Base-by-base conservation (phyloP, 805 yeast genomes). In the Kurtzmaniella cleridarum region DNA sequence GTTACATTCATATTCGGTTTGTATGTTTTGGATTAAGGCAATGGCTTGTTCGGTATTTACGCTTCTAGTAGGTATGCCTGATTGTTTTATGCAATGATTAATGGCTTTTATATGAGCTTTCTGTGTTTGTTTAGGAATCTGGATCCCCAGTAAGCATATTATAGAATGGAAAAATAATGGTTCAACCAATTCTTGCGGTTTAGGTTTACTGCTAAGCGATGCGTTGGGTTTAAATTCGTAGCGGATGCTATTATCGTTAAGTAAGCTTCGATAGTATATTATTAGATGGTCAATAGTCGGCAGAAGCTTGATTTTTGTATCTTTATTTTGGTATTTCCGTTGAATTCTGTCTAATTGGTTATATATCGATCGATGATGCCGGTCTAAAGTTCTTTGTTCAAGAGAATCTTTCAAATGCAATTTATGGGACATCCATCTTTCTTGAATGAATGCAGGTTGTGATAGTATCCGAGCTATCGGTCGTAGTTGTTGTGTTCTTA, bases 361-460 rank as follows among this genome's bases (percentile, higher is more conserved):
- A n/a, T 41, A 47, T 10, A 37, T 32, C 11, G 43, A 30, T 17
- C 57, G 44, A 39, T 53, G 59, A 23, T 31, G 42, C 41, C 46
- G 48, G 33, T 54, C 59, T 34, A 42, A 14, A 3, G 46, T 39
- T 36, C 52, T 61, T 60, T 12, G 60, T 52, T 28, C 40, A 60
- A 27, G 38, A 39, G 24, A 20, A 20, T 20, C 24, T 20, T 20
- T 20, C 24, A 12, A 20, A 32, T 32, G 34, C 13, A 12, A 27
- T 13, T 27, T 52, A 48, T 11, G 15, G 5, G 15, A 13, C 10
- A 13, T n/a, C 30, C 30, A n/a, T n/a, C 30, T 27, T 5, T 13
- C 10, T 27, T 12, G 15, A 6, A n/a, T 6, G 15, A 15, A n/a
- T 31, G 8, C 18, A 6, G 15, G 6, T 12, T n/a, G 18, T n/a